Base-by-base conservation (phyloP, 2,329 filamentous ascomycete genomes). In the Hawksworthiomyces lignivorus region DNA sequence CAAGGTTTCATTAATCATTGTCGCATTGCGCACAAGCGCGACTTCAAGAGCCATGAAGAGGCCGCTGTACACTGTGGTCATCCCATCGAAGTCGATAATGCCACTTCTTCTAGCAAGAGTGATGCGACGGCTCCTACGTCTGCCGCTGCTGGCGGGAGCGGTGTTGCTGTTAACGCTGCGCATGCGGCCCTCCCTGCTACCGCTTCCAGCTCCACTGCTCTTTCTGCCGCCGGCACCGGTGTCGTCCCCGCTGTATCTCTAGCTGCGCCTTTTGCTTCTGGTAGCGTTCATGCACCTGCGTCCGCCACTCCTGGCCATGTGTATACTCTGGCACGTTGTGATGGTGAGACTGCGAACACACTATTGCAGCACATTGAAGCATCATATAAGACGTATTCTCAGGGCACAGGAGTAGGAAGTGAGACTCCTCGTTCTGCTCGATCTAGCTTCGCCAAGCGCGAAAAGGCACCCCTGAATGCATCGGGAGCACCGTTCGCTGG, bases 1-100 rank as follows among this genome's bases (percentile, higher is more conserved):
- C 92, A 97, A 62, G 92, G 92, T n/a, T 97, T 97, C 64, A 92
- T 98, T 67, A 98, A 98, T 58, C 92, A 98, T 59, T 97, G 90
- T 60, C 87, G 92, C 44, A 97, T 98, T 54, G 88, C 89, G 20
- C 92, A 98, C 64, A 85, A 84, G 58, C 77, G 87, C 45, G 88
- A 94, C 50, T 97, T 89, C 69, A 90, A 94, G 65, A 96, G 87
- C 54, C 92, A 98, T 56, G 90, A 97, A 61, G 87, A 89, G 56
- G 92, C 92, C 48, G 92, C 90, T 26, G 74, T 89, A 43, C 84
- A 85, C 46, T 94, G 87, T 53, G 92, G 92, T 39, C 82, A 89
- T 51, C 79, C 84, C 11, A 78, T 95, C 45, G 85, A 94, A 53
- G 69, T 77, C 48, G 75, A 83, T 49, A 79, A 83, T 41, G 61